Evolutionary conservation across 2,329 filamentous ascomycete genomes (phyloP), one percentile per base, ranked within the genome.

Genomic region (Celoporthe dispersa): DNA sequence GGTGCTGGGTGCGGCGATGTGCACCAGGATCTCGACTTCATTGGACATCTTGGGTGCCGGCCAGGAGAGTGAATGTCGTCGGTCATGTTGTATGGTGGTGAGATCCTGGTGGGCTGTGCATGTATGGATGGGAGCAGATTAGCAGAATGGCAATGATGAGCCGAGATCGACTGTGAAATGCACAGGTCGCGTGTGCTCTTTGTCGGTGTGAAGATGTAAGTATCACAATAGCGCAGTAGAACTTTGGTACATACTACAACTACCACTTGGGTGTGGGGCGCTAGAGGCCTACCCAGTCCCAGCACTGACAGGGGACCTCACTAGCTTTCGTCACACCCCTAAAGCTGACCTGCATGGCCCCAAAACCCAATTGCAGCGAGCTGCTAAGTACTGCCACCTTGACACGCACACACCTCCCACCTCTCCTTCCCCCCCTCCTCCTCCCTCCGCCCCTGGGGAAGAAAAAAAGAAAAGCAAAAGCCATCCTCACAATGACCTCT

Each of bases 21-120:
- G 87, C 65, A 88, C 82, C 60, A 89, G 80, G 60, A 89, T 86
- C 78, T 89, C 86, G 66, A 83, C 79, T 70, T 84, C 78, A n/a
- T 66, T 70, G 25, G 51, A 67, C 76, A 75, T 76, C 22, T 60
- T 65, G 48, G 37, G 44, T 44, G 62, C 41, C 19, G 53, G 41
- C 25, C 48, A 4, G 19, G 22, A 25, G 33, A 28, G 31, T 16
- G 25, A 44, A 3, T 9, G 19, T 44, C n/a, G 33, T 37, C 39
- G 12, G 22, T 63, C 67, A 57, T 64, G 6, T 64, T 55, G 35
- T 57, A 53, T 5, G 39, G 7, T 9, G 51, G 12, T 41, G 16
- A 33, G 14, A 16, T 16, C 16, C 14, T 31, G 3, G 53, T 55
- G 53, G 12, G 28, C 28, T 19, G 12, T 33, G 25, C 12, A 31